Evolutionary conservation across 306 rosid species (phyloP).

Genomic region (Vigna unguiculata): DNA sequence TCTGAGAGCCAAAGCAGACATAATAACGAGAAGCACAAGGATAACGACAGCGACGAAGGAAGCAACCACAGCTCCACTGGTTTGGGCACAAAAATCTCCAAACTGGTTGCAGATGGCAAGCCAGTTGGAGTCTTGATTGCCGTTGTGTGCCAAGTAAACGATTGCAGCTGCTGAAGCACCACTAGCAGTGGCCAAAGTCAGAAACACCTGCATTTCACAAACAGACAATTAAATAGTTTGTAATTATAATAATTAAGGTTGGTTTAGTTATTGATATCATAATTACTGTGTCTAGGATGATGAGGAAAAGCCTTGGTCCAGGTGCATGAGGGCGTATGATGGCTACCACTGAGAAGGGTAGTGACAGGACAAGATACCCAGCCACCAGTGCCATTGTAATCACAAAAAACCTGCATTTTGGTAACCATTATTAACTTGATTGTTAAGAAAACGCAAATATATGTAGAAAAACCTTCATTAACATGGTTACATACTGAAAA

Average conservation of each 20-base stretch:
- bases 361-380: conserved; percentile 83
- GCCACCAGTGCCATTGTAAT: conserved; percentile 76
- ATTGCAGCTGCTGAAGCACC: conserved; percentile 82
- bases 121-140: conserved; percentile 83
- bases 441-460: background rate
- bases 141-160: conserved; percentile 86
- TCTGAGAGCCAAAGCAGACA: conserved; percentile 70
- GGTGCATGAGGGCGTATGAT: conserved; percentile 78
- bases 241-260: no score
- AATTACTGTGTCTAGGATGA: conserved; percentile 78
- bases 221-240: no score
- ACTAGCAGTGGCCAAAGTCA: conserved; percentile 69
- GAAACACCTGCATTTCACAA: conserved; percentile 55
- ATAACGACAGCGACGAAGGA: conserved; percentile 60
- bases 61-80: conserved; percentile 81
- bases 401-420: conserved; percentile 78
- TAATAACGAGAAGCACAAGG: conserved; percentile 58
- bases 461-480: background rate
- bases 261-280: no score
- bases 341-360: conserved; percentile 78
- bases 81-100: conserved; percentile 67
- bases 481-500: conserved; percentile 71
- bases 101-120: conserved; percentile 85
- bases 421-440: background rate
- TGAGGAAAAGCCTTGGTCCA: conserved; percentile 69